Evolutionary conservation across 805 yeast species (phyloP).

Genomic region (Barnettozyma californica): DNA sequence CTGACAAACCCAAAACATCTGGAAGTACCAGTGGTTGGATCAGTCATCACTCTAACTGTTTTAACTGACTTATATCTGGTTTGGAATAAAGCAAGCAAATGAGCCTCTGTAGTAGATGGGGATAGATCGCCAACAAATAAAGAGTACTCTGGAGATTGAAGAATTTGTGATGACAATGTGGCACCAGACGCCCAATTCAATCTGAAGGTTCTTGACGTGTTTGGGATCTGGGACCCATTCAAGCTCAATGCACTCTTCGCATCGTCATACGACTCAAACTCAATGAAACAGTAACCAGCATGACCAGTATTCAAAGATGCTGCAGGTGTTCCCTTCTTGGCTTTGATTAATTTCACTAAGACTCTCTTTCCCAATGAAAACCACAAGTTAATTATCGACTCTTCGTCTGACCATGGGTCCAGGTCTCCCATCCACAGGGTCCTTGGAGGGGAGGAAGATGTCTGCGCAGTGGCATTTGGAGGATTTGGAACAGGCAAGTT

Average conservation of each 20-base stretch:
- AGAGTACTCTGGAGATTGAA: conserved; percentile 71
- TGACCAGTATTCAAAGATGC: conserved; percentile 32
- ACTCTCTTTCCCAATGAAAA: conserved; percentile 49
- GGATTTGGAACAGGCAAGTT: conserved; percentile 43
- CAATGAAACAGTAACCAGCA: conserved; percentile 75
- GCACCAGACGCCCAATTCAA: conserved; percentile 86
- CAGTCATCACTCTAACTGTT: conserved; percentile 83
- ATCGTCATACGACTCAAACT: conserved; percentile 61
- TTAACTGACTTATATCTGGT: conserved; percentile 59
- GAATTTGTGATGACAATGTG: conserved; percentile 62
- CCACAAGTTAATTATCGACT: conserved; percentile 56
- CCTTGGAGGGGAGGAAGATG: conserved; percentile 46
- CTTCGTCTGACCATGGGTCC: conserved; percentile 75
- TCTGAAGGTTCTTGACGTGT: conserved; percentile 57
- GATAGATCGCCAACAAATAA: conserved; percentile 80
- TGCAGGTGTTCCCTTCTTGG: conserved; percentile 35
- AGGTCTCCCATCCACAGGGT: conserved; percentile 89
- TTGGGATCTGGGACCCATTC: conserved; percentile 64
- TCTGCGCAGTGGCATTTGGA: conserved; percentile 46
- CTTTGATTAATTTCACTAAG: conserved; percentile 60
- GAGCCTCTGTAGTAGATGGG: conserved; percentile 77
- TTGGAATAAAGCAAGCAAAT: conserved; percentile 66
- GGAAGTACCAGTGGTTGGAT: conserved; percentile 71
- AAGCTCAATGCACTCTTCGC: conserved; percentile 64
- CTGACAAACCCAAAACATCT: conserved; percentile 80